These are phyloP conservation scores for Kodamaea sagamina DNA, from an alignment of 805 yeast species.

Conservation along the genomic window DNA sequence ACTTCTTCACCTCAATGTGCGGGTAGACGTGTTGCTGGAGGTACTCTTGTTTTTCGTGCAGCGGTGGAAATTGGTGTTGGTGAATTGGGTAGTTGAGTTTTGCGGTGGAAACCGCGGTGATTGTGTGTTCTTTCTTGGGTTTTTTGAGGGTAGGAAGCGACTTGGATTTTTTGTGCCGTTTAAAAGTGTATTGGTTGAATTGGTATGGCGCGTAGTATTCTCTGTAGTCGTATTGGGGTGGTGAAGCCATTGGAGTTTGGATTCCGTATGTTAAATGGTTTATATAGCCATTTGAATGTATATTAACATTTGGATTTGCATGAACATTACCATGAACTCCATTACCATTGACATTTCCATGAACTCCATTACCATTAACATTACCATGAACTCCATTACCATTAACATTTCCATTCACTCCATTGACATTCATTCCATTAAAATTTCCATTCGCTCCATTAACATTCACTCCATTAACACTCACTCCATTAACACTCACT, in stretches of 20 bases:
- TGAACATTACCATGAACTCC: not conserved
- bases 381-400: no score
- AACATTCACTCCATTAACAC: no score
- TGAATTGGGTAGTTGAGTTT: conserved; percentile 17
- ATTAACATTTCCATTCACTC: no score
- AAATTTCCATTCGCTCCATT: no score
- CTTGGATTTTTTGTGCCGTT: conserved; percentile 12
- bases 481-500: no score
- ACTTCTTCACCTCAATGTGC: conserved; percentile 43
- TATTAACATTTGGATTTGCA: not conserved
- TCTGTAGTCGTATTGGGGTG: conserved; percentile 1
- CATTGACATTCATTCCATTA: no score
- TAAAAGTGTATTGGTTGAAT: conserved; percentile 9
- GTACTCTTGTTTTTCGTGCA: conserved; percentile 4
- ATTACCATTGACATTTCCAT: not conserved
- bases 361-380: no score
- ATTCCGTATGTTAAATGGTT: no score
- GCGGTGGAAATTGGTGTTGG: conserved; percentile 4
- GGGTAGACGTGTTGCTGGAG: conserved; percentile 11
- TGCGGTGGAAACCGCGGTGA: conserved; percentile 9
- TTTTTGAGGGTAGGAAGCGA: conserved; percentile 7
- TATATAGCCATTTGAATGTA: no score
- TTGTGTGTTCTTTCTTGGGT: conserved; percentile 8
- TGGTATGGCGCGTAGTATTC: conserved; percentile 6
- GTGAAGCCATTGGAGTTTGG: conserved; percentile 3